Base-by-base conservation (phyloP, 78 protist genomes). In the Cavenderia fasciculata region DNA sequence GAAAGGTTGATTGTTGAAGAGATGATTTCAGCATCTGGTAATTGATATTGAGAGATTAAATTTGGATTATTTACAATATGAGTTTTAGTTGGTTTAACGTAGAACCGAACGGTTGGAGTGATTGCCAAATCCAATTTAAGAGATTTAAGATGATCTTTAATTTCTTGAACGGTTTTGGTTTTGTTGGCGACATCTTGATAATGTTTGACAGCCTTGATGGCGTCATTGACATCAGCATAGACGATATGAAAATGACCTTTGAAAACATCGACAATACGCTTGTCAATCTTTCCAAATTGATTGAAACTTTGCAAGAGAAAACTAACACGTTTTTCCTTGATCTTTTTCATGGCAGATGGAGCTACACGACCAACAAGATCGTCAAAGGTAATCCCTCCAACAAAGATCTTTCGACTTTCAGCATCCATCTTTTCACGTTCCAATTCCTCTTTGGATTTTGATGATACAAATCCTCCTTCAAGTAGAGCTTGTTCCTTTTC, bases 381-480 rank as follows among this genome's bases (percentile, higher is more conserved):
- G 19, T 68, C 78, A 41, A 59, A 68, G 18, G 44, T 41, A 2
- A 66, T 38, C 25, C 90, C 90, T 40, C 79, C 76, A 52, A 82
- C 90, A 68, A 82, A 82, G 23, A 82, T 31, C 51, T 82, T 82
- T 29, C 78, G 21, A 16, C 65, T 21, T 57, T 82, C 86, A 23
- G 44, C 87, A 23, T 52, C 51, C 4, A 54, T 34, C 0, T 38
- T 6, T 2, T 0, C n/a, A 25, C 11, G 19, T 2, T 18, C 44
- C 16, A 0, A n/a, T n/a, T n/a, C n/a, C n/a, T n/a, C n/a, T n/a
- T n/a, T n/a, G n/a, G n/a, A n/a, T n/a, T n/a, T n/a, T n/a, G n/a
- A n/a, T n/a, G n/a, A n/a, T n/a, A n/a, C n/a, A n/a, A n/a, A n/a
- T n/a, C n/a, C n/a, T n/a, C n/a, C n/a, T n/a, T n/a, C n/a, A n/a